These are phyloP conservation scores for Amauroascus verrucosus DNA, from an alignment of 2,329 filamentous ascomycete genomes.

Conservation along the genomic window DNA sequence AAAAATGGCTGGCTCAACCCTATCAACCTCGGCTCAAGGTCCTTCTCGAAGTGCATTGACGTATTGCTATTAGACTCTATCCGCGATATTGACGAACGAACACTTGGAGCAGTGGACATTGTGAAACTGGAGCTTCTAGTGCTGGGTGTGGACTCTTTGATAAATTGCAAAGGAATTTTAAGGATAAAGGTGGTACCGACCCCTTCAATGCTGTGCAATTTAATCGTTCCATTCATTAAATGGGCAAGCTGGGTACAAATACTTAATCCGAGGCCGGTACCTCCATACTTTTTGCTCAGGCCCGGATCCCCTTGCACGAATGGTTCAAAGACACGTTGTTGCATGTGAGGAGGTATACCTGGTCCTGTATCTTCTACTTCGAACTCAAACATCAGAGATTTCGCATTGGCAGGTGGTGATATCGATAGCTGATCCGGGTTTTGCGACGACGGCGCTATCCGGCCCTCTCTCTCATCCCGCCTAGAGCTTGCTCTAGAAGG, in stretches of 20 bases:
- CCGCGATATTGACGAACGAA: conserved; percentile 1
- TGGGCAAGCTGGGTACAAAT: conserved; percentile 89
- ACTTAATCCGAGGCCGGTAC: conserved; percentile 78
- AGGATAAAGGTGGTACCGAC: conserved; percentile 57
- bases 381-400: conserved; percentile 69
- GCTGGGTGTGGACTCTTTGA: conserved; percentile 53
- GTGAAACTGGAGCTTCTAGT: conserved; percentile 12
- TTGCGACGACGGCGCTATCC: conserved; percentile 19
- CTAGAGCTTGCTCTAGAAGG: conserved; percentile 5
- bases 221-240: conserved; percentile 77
- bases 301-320: conserved; percentile 88
- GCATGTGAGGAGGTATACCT: conserved; percentile 67
- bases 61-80: not conserved
- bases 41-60: not conserved
- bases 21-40: conserved; percentile 3
- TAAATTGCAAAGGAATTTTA: conserved; percentile 71
- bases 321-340: conserved; percentile 77
- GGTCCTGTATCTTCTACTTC: conserved; percentile 86
- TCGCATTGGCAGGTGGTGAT: conserved; percentile 48
- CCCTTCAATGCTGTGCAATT: conserved; percentile 64
- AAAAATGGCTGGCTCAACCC: conserved; percentile 7
- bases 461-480: conserved; percentile 20
- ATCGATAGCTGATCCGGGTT: not conserved
- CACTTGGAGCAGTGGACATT: not conserved
- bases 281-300: conserved; percentile 80